Base-by-base conservation (phyloP, 768 basidiomycete genomes). In the Tricholomella constricta region DNA sequence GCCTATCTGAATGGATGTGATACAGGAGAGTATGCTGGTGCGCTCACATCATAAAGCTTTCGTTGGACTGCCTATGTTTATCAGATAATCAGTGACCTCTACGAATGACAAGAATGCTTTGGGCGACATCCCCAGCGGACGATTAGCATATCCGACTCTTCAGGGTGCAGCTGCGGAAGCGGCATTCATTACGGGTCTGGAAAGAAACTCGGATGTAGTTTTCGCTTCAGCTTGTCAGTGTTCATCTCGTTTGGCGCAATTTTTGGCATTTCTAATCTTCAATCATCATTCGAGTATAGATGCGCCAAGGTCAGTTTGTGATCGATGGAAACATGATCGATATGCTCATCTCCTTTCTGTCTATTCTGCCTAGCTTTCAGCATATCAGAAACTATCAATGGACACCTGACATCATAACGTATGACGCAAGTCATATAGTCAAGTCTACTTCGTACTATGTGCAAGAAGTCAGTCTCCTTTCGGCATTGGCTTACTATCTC, bases 111-210 rank as follows among this genome's bases (percentile, higher is more conserved):
- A 47, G 2, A 65, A 70, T 47, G 50, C 54, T 26, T 59, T 69
- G 6, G 69, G 69, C 0, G 60, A 66, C 56, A 49, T 69, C 52
- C 63, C 65, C 6, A 55, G 54, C 35, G 49, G 53, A n/a, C 65
- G 70, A 4, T 46, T 73, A 14, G 60, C 66, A 8, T 71, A 68
- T 50, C 69, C 71, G 4, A 69, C 68, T 6, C 60, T 71, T 36
- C 56, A 69, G 47, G 78, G 78, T 20, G 64, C 81, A 19, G 68
- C 61, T 14, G 79, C 75, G 8, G 83, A 85, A 59, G 84, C 83
- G 3, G 80, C 79, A 3, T 84, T 79, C 56, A 84, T 83, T 82
- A 84, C 81, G 1, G 82, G 83, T 4, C 61, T 84, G 44, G 82
- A 85, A 61, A 58, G 72, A 26, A 84, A 84, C 54, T 74, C 76